Evolutionary conservation across 306 rosid genomes (phyloP).

Genomic region (Quercus berberidifolia): DNA sequence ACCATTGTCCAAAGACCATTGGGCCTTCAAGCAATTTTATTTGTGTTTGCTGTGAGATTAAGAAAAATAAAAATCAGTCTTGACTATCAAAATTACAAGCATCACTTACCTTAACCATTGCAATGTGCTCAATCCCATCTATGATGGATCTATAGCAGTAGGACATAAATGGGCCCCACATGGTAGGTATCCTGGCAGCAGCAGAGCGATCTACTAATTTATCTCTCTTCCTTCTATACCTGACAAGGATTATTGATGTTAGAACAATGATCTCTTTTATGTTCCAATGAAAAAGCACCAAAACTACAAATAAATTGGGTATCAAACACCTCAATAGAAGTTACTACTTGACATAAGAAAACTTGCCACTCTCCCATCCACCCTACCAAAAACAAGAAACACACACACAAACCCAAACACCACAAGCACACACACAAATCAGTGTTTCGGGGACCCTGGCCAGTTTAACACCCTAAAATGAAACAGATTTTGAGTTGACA

Average conservation of each 20-base stretch:
- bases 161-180: slow-evolving; percentile 90
- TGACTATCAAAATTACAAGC: slow-evolving; percentile 1
- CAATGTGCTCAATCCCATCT: slow-evolving; percentile 95
- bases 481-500: neutral
- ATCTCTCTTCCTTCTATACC: slow-evolving; percentile 93
- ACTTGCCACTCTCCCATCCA: neutral
- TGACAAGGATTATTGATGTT: slow-evolving; percentile 28
- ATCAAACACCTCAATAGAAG: neutral
- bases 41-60: neutral
- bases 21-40: neutral
- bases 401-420: neutral
- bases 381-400: neutral
- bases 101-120: slow-evolving; percentile 88
- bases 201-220: slow-evolving; percentile 54
- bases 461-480: neutral
- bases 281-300: slow-evolving; percentile 13
- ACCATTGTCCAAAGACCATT: neutral
- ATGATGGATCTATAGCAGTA: slow-evolving; percentile 74
- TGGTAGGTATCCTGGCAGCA: slow-evolving; percentile 88
- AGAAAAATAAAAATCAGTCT: neutral
- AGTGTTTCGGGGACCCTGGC: neutral
- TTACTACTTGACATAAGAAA: neutral
- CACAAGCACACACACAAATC: neutral
- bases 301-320: slow-evolving; percentile 7
- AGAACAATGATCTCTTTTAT: slow-evolving; percentile 1